Evolutionary conservation across 2,329 filamentous ascomycete genomes (phyloP).

Genomic region (Penicillium sclerotigenum): DNA sequence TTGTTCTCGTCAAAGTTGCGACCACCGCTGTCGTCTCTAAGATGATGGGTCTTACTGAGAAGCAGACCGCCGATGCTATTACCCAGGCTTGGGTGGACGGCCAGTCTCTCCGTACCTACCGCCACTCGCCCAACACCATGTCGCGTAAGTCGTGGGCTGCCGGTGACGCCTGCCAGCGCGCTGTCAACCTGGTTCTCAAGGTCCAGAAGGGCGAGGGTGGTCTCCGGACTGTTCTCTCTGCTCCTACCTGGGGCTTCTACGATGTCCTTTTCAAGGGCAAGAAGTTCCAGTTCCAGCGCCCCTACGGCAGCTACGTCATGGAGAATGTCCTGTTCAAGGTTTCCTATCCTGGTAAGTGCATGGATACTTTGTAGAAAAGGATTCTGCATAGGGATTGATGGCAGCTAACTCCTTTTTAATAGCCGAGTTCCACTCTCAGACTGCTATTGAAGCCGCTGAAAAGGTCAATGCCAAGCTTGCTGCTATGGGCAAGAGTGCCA

Average conservation of each 20-base stretch:
- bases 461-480: slow-evolving; percentile 81
- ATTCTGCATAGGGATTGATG: not conserved
- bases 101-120: slow-evolving; percentile 92
- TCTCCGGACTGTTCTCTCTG: slow-evolving; percentile 86
- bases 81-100: slow-evolving; percentile 98
- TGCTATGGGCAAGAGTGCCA: slow-evolving; percentile 80
- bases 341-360: slow-evolving; percentile 77
- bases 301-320: slow-evolving; percentile 98
- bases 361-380: no score
- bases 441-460: slow-evolving; percentile 90
- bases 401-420: slow-evolving; percentile 9
- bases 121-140: slow-evolving; percentile 98
- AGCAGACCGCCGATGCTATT: slow-evolving; percentile 90
- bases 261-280: slow-evolving; percentile 96
- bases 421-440: slow-evolving; percentile 98
- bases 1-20: slow-evolving; percentile 96
- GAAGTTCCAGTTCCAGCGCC: slow-evolving; percentile 92
- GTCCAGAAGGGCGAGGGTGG: slow-evolving; percentile 88
- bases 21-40: slow-evolving; percentile 91
- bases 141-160: slow-evolving; percentile 99
- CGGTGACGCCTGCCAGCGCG: slow-evolving; percentile 93
- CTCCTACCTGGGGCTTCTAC: slow-evolving; percentile 96
- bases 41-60: slow-evolving; percentile 85
- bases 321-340: slow-evolving; percentile 99
- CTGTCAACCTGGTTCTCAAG: slow-evolving; percentile 86